Evolutionary conservation across 1,284 basidiomycete genomes (phyloP).

Genomic region (Melampsora abietis-canadensis): DNA sequence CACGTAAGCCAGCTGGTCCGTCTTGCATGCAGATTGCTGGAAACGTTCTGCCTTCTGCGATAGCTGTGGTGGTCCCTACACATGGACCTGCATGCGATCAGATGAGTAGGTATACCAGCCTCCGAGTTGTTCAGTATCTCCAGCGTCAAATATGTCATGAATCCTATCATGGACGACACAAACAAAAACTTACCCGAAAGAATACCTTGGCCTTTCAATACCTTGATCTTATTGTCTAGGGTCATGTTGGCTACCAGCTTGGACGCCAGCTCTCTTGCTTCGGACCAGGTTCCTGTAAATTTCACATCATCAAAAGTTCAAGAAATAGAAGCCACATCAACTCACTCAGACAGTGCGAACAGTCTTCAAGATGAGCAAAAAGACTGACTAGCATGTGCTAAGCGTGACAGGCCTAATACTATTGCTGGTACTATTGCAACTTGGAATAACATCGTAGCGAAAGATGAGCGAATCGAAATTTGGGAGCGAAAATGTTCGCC

Average conservation of each 20-base stretch:
- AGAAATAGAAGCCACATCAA: too few relatives aligned
- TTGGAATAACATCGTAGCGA: too few relatives aligned
- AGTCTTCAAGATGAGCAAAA: too few relatives aligned
- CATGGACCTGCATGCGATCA: constrained; percentile 3
- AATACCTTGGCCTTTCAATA: neutral
- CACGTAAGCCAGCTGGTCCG: constrained; percentile 50
- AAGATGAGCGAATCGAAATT: too few relatives aligned
- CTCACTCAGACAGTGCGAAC: too few relatives aligned
- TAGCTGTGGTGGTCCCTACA: constrained; percentile 35
- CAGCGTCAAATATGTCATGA: neutral
- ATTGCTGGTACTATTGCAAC: too few relatives aligned
- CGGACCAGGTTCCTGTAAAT: neutral
- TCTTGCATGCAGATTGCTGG: constrained; percentile 51
- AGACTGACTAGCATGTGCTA: too few relatives aligned
- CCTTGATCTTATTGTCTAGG: neutral
- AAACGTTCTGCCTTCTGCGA: constrained; percentile 48
- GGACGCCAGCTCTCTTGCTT: neutral
- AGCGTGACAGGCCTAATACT: too few relatives aligned
- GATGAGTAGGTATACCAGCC: neutral
- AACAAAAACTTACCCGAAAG: neutral
- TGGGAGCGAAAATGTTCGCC: too few relatives aligned
- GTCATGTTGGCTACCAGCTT: neutral
- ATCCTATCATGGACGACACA: neutral
- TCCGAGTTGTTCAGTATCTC: neutral
- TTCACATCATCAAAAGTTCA: neutral